Evolutionary conservation across 768 basidiomycete species (phyloP), one percentile per base, ranked within the genome.

Genomic region (Mycena rosella): DNA sequence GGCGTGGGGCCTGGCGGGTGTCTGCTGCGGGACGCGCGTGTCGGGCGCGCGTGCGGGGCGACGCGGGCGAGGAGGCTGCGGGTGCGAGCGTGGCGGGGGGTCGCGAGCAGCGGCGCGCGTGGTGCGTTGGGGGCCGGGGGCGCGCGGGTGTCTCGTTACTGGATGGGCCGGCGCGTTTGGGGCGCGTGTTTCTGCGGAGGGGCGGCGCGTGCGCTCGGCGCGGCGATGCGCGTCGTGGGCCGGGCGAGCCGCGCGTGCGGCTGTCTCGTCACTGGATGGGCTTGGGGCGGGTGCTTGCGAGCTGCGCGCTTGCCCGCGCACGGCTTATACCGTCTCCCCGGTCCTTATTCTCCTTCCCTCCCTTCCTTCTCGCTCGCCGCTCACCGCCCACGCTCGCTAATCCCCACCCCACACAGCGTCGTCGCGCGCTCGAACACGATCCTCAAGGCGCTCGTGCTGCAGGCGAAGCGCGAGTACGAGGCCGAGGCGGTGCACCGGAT

Each of bases 401-500:
- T 55, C 2, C 13, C 38, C 10, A 1, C 18, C 20, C 3, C 13
- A 7, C 49, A 10, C 77, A 93, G 91, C 73, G 94, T 96, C 63
- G 91, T 96, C 38, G 94, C 94, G 5, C 89, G 94, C 52, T 91
- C 85, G 65, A 95, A 95, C 79, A 86, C 87, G 42, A 91, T 95
- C 72, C 87, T 96, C 75, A 95, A 95, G 79, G 91, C 95, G 78
- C 91, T 96, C 68, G 92, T 96, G 47, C 87, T 95, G 26, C 91
- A 94, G 73, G 94, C 94, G n/a, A 95, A 95, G 83, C 88, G 88
- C 74, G 91, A 93, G 74, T 95, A 95, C 76, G 93, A 95, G 78
- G 92, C 93, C 0, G 93, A 95, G 74, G 91, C 92, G 36, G 87
- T 95, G 45, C 92, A 95, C 74, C 88, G 93, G 47, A 94, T 96